Evolutionary conservation across 2,329 filamentous ascomycete species (phyloP), one percentile per base, ranked within the genome.

Genomic region (Reticulascus tulasneorum): DNA sequence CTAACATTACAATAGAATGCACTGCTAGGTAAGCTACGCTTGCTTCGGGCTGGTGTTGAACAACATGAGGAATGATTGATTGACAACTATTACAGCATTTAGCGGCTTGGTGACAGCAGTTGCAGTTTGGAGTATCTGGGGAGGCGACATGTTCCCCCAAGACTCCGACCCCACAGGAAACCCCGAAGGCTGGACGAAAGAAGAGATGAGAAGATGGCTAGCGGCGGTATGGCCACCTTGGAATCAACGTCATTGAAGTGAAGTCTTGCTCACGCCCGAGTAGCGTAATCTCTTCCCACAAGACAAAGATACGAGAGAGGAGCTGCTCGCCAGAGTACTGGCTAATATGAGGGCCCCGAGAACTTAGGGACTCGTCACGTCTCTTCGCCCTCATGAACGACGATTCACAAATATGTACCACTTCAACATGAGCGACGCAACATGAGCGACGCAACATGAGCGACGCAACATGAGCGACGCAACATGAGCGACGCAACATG

Each of bases 91-190:
- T 52, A 50, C 64, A 82, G 86, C 82, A 13, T 96, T 96, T 56
- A 81, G 84, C 5, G 86, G 85, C 9, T 73, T 94, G 34, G 76
- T 96, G 11, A 85, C 86, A 7, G 87, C 85, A 3, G 88, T 84
- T 3, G 84, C 88, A 12, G 79, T 78, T 26, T 95, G 85, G 83
- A 76, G 78, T 13, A 91, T 96, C 50, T 94, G 85, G 82, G 88
- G 88, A 38, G 74, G 78, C 35, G 87, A 91, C 45, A 75, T 96
- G 53, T 94, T 96, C 52, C 90, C 90, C 1, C 61, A 75, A 4
- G 69, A 80, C 47, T 42, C 69, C 30, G 89, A 95, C 55, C 88
- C 90, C n/a, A 86, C 69, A 19, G 89, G 89, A 42, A 75, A 87
- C 67, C 78, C 67, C 25, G 65, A 70, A 25, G 58, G 54, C 9